These are phyloP conservation scores for Fraxinus excelsior DNA, from an alignment of 257 asterid species.

Conservation along the genomic window DNA sequence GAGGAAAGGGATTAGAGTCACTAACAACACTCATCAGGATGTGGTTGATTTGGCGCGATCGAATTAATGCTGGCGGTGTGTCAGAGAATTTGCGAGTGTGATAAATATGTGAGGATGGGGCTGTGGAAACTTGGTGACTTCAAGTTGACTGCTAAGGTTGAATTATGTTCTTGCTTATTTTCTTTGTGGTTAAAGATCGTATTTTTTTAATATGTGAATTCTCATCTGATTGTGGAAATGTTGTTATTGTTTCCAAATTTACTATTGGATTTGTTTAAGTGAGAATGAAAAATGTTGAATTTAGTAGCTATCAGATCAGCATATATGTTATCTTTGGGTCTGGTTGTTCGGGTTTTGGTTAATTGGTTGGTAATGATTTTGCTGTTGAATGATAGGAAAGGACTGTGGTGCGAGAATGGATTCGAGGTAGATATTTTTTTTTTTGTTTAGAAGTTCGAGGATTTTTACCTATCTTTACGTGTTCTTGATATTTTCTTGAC, in stretches of 20 bases:
- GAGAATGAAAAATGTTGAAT: too few species aligned
- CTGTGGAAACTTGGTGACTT: conserved; percentile 64
- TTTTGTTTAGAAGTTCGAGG: too few species aligned
- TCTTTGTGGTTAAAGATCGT: background rate
- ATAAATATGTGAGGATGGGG: conserved; percentile 65
- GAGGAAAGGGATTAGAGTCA: conserved; percentile 81
- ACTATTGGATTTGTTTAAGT: background rate
- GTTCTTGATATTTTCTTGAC: too few species aligned
- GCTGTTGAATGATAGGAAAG: too few species aligned
- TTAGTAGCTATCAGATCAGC: too few species aligned
- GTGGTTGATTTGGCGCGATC: conserved; percentile 94
- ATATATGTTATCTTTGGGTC: too few species aligned
- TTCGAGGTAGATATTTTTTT: too few species aligned
- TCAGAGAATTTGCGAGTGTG: conserved; percentile 66
- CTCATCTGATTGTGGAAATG: background rate
- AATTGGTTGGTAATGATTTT: too few species aligned
- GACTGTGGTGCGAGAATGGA: too few species aligned
- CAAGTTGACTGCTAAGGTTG: conserved; percentile 70
- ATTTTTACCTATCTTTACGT: too few species aligned
- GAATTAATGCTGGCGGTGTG: conserved; percentile 70
- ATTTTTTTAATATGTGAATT: background rate
- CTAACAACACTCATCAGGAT: conserved; percentile 84
- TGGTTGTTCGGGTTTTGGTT: too few species aligned
- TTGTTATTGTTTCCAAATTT: background rate
- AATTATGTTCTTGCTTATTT: background rate